These are phyloP conservation scores for Penicillium fimorum DNA, from an alignment of 495 filamentous ascomycete genomes.

Conservation along the genomic window DNA sequence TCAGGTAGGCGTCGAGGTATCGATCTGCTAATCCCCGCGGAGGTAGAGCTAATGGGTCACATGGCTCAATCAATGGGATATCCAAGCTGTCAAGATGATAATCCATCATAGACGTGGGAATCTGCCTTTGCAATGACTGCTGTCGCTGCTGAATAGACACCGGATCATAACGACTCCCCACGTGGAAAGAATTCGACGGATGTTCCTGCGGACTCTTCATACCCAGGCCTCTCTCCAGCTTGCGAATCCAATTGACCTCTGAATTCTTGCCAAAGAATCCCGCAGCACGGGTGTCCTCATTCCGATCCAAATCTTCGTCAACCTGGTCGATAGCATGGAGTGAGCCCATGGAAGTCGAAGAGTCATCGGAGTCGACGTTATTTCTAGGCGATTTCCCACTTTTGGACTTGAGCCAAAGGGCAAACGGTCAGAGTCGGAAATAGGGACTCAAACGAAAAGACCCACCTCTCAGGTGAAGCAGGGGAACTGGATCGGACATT, in stretches of 20 bases:
- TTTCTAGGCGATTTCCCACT: constrained; percentile 2
- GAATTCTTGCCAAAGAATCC: constrained; percentile 66
- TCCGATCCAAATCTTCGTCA: constrained; percentile 57
- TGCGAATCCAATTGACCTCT: constrained; percentile 60
- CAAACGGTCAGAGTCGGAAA: constrained; percentile 3
- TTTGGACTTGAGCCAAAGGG: constrained; percentile 3
- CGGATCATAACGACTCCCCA: neutral
- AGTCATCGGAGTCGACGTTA: constrained; percentile 18
- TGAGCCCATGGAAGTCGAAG: constrained; percentile 51
- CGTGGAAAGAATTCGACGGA: neutral
- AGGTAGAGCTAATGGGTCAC: constrained; percentile 53
- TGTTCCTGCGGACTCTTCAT: neutral
- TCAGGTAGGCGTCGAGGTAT: constrained; percentile 55
- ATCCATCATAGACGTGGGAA: constrained; percentile 38
- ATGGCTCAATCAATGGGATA: constrained; percentile 38
- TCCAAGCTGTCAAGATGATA: constrained; percentile 59
- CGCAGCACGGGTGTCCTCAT: constrained; percentile 44
- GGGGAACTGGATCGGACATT: neutral
- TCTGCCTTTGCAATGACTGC: constrained; percentile 2
- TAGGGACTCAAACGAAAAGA: neutral
- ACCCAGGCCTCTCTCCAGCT: constrained; percentile 32
- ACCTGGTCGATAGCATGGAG: constrained; percentile 57
- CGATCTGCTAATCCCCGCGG: constrained; percentile 48
- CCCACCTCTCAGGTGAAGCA: neutral
- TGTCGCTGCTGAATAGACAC: neutral